Evolutionary conservation across 2,329 filamentous ascomycete species (phyloP), one percentile per base, ranked within the genome.

Genomic region (Trichothecium sympodiale): DNA sequence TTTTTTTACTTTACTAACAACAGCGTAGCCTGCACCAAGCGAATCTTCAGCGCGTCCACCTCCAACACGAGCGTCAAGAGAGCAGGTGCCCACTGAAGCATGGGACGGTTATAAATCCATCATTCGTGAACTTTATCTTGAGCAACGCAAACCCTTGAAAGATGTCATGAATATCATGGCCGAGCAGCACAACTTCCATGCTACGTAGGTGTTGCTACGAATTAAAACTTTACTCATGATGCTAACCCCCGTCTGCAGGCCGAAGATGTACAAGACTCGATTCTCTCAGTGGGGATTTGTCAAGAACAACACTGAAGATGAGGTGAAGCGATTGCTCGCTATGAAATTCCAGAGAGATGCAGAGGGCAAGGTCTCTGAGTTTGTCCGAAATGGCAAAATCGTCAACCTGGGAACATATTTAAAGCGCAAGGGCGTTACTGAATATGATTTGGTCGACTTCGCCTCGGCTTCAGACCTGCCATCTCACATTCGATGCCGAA

Each of bases 181-280:
- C 18, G 64, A 67, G 6, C 58, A 61, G 41, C 59, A 64, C 36
- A 57, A 57, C 14, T 69, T 69, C 43, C 60, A 64, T 44, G 65
- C 65, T 37, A 69, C 65, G 64, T 69, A 52, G 53, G 64, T 52
- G 12, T 32, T 18, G 4, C 4, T 26, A 4, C 15, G 9, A 7
- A 12, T 12, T 14, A 29, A 18, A 3, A 13, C 8, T 28, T 35
- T 10, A 34, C 13, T 2, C 10, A 18, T 15, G n/a, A 17, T 16
- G 9, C 20, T 25, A 15, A 25, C 31, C 14, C 12, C 17, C 10
- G 4, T 23, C n/a, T 34, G 9, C 33, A 70, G 67, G 14, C 64
- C 67, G 14, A 68, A 69, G 43, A 71, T 71, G 67, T 71, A 71
- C 49, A 71, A 71, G 46, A 69, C 66, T n/a, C 56, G 67, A 17